Conservation (phyloP, 2,329 filamentous ascomycete species). For the Bisporella sp. region DNA sequence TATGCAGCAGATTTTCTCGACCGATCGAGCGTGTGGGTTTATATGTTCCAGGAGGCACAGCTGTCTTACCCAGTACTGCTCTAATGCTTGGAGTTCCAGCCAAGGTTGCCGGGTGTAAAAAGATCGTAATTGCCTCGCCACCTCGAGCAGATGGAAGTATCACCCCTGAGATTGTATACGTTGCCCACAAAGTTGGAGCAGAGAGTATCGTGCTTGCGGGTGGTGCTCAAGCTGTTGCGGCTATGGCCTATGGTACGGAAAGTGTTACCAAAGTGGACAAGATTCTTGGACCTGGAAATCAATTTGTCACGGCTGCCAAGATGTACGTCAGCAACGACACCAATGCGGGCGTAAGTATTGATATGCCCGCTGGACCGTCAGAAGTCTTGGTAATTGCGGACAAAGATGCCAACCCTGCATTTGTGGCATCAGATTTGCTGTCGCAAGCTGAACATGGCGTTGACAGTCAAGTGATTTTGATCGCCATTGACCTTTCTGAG, state of each 20-base stretch:
- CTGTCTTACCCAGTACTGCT: constrained; percentile 92
- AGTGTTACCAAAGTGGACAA: constrained; percentile 96
- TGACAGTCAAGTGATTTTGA: constrained; percentile 89
- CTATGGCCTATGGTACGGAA: constrained; percentile 95
- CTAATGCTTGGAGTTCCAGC: constrained; percentile 97
- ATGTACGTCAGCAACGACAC: constrained; percentile 98
- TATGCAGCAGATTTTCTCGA: constrained; percentile 86
- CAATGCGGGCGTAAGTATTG: constrained; percentile 88
- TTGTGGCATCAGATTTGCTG: constrained; percentile 89
- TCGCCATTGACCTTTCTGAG: constrained; percentile 74
- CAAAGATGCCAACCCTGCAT: constrained; percentile 78
- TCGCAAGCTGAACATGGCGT: constrained; percentile 96
- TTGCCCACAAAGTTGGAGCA: constrained; percentile 92
- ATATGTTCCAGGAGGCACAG: constrained; percentile 93
- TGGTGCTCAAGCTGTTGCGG: constrained; percentile 90
- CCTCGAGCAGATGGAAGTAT: constrained; percentile 83
- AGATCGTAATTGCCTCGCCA: constrained; percentile 88
- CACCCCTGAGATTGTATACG: constrained; percentile 95
- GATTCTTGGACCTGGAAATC: constrained; percentile 94
- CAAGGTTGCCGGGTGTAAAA: constrained; percentile 94
- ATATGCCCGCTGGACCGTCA: constrained; percentile 96
- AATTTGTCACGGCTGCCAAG: constrained; percentile 97
- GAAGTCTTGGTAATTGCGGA: constrained; percentile 97
- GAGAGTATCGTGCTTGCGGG: constrained; percentile 94
- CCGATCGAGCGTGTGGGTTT: constrained; percentile 94